Evolutionary conservation across 2,329 filamentous ascomycete species (phyloP), one percentile per base, ranked within the genome.

Genomic region (Exophiala sideris): DNA sequence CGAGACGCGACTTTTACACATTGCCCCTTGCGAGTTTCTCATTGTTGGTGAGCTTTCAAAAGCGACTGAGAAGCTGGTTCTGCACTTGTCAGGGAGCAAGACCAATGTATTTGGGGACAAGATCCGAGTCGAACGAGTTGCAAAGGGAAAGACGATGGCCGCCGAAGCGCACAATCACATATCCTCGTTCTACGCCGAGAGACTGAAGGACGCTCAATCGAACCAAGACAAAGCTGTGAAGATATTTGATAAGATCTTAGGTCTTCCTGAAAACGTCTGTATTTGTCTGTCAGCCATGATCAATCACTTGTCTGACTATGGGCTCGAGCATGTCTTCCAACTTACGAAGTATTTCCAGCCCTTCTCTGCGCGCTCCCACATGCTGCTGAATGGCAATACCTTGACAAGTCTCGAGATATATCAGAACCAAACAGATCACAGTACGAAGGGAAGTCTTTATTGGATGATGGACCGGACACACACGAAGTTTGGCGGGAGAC

Each of bases 221-320:
- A 62, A 73, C 61, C 75, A 75, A 34, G 79, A 85, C 66, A 76
- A 81, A 18, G 79, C 84, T 1, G 82, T 80, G 36, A 79, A 80
- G 29, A 77, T 96, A 1, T 80, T 99, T 2, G 89, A 96, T 65
- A 92, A 90, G 64, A 89, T 96, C 33, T 78, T 97, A 52, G 85
- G 85, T 59, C 79, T 99, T 10, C 87, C 92, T 0, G 89, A 95
- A 64, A 79, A 87, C 40, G 89, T 96, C 35, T 96, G 88, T 0
- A 85, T 96, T 38, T 99, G 94, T 70, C 79, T 99, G 11, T 96
- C 94, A 3, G 88, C 91, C 9, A 96, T 99, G 91, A 97, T 99
- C 64, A 89, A 82, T 1, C 91, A 99, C 66, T 77, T 99, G 64
- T 86, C 84, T 14, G 91, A 96, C 61, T 99, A 96, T 68, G 91